phyloP scores from a whole-genome alignment of 352 stramenopile genomes.

The Globisporangium orthogonon region DNA sequence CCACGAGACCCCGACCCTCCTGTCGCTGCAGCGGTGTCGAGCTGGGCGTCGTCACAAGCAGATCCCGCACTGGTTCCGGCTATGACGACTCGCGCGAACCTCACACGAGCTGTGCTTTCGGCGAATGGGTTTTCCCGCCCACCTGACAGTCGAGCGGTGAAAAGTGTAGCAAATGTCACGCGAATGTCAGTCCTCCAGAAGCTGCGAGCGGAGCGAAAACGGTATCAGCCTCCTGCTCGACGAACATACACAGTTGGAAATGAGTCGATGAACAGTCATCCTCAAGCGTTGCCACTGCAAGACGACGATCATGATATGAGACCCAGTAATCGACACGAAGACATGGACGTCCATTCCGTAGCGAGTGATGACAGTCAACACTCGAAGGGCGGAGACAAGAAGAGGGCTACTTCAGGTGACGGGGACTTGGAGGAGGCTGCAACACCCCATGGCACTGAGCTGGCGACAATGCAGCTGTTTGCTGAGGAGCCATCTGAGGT shows the following conservation, averaged over 20 bases:
- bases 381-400: background rate
- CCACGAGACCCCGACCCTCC: too few relatives aligned
- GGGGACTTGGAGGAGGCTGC: too few relatives aligned
- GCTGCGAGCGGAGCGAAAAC: conserved; percentile 8
- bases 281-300: background rate
- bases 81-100: conserved; percentile 3
- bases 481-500: background rate
- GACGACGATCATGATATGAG: background rate
- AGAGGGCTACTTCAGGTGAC: background rate
- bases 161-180: background rate
- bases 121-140: background rate
- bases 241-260: background rate
- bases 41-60: too few relatives aligned
- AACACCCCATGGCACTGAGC: background rate
- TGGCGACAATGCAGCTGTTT: conserved; percentile 2
- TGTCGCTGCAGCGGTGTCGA: too few relatives aligned
- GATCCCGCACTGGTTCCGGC: background rate
- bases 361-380: background rate
- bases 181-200: background rate
- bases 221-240: background rate
- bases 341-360: background rate
- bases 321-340: background rate
- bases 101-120: background rate
- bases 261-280: background rate
- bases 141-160: background rate